phyloP scores from a whole-genome alignment of 2,329 filamentous ascomycete species.

The Fusarium mundagurra region DNA sequence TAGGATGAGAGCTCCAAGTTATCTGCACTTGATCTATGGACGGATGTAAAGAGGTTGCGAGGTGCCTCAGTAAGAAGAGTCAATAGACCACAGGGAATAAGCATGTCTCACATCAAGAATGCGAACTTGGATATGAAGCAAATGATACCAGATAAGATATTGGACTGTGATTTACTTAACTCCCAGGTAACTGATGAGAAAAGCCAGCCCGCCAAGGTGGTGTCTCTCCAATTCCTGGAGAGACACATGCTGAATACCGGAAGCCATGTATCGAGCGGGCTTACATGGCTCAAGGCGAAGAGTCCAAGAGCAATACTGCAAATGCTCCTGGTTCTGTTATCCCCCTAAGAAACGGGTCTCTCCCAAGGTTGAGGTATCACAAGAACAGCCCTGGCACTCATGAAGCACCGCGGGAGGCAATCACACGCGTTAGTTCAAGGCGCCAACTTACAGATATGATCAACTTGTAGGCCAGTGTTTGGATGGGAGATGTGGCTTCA shows the following conservation, averaged over 20 bases:
- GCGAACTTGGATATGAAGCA: not conserved
- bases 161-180: not conserved
- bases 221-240: not conserved
- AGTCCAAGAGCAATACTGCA: fast-evolving
- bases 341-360: too few species aligned
- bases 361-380: too few species aligned
- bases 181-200: not conserved
- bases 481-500: not conserved
- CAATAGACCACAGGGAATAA: not conserved
- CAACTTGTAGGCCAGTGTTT: too few species aligned
- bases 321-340: too few species aligned
- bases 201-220: not conserved
- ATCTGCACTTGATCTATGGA: not conserved
- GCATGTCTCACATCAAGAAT: not conserved
- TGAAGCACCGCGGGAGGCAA: not conserved
- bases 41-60: not conserved
- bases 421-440: not conserved
- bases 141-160: not conserved
- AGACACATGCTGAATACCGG: not conserved
- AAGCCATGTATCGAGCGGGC: not conserved
- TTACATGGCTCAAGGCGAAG: too few species aligned
- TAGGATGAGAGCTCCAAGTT: too few species aligned
- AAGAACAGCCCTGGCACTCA: not conserved
- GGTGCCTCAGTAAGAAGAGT: not conserved
- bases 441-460: not conserved